Conservation (phyloP, 2,329 filamentous ascomycete species). For the Aspergillus ibericus region DNA sequence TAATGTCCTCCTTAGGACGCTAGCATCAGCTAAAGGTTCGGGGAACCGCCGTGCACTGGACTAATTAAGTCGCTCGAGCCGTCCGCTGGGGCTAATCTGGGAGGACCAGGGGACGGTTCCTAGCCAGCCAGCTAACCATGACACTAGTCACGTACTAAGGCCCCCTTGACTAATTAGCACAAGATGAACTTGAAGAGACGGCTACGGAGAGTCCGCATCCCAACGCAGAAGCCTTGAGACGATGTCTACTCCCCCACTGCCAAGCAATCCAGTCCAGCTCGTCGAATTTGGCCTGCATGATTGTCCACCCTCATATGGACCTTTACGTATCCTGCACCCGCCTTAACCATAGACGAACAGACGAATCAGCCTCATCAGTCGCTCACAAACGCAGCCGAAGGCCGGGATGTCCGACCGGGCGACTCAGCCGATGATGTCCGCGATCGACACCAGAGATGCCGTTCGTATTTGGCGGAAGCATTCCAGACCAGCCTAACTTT, state of each 20-base stretch:
- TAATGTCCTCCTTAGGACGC: not conserved
- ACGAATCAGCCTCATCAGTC: conserved; percentile 3
- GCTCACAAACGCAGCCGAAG: not conserved
- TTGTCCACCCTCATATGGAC: not conserved
- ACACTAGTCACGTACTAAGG: not conserved
- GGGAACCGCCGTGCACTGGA: not conserved
- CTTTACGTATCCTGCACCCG: not conserved
- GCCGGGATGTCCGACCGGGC: not conserved
- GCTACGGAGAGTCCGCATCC: not conserved
- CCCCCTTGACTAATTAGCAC: not conserved
- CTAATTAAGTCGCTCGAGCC: not conserved
- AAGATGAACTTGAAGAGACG: not conserved
- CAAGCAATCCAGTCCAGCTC: not conserved
- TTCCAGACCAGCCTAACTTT: not conserved
- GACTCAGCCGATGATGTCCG: not conserved
- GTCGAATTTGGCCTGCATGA: conserved; percentile 1
- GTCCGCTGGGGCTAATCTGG: not conserved
- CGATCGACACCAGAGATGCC: not conserved
- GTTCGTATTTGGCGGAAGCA: not conserved
- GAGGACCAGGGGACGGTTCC: not conserved
- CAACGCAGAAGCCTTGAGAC: not conserved
- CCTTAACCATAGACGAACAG: not conserved
- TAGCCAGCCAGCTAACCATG: not conserved
- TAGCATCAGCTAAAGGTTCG: not conserved
- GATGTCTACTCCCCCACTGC: not conserved